Conservation (phyloP, 257 asterid genomes). For the Plantago ovata region DNA sequence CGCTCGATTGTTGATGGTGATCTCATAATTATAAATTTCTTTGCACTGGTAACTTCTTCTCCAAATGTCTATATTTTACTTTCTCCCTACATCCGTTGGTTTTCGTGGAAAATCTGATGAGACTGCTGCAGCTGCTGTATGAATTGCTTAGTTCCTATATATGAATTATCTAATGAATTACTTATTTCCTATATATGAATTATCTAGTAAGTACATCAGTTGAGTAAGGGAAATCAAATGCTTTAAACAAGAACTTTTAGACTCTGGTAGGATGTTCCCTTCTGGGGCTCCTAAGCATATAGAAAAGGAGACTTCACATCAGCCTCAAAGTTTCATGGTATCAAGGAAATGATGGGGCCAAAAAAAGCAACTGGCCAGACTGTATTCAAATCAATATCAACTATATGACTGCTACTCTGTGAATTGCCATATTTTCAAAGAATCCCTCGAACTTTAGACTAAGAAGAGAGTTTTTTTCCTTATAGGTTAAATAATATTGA, state of each 20-base stretch:
- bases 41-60: constrained; percentile 69
- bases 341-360: neutral
- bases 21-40: constrained; percentile 72
- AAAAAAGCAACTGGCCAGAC: neutral
- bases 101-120: constrained; percentile 13
- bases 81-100: constrained; percentile 12
- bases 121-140: constrained; percentile 3
- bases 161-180: neutral
- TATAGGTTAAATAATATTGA: constrained; percentile 7
- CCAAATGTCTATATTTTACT: constrained; percentile 16
- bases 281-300: constrained; percentile 7
- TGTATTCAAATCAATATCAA: neutral
- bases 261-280: neutral
- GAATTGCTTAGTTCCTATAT: neutral
- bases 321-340: constrained; percentile 6
- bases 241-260: constrained; percentile 4
- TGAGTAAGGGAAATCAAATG: neutral
- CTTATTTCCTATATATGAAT: neutral
- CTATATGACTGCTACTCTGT: constrained; percentile 1
- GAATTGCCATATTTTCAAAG: neutral
- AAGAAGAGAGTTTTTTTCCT: constrained; percentile 12
- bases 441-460: constrained; percentile 13
- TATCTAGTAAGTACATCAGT: constrained; percentile 1
- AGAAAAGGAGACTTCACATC: constrained; percentile 6
- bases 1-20: constrained; percentile 54